These are phyloP conservation scores for Solanum appendiculatum DNA, from an alignment of 257 asterid species.

Conservation along the genomic window DNA sequence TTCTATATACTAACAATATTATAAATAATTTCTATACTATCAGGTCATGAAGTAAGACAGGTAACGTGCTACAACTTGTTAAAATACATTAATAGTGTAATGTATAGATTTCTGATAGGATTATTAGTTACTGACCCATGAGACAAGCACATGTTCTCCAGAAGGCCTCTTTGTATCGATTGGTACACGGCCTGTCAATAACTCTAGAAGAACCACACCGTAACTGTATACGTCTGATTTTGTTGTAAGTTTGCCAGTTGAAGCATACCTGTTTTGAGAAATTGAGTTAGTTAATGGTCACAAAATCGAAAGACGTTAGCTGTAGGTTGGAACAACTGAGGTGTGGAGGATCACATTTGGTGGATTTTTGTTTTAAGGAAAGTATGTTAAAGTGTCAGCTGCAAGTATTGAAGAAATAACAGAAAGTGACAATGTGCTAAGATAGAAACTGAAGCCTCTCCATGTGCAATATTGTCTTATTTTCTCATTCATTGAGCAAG, in stretches of 20 bases:
- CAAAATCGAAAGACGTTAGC: not conserved
- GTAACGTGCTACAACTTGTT: not conserved
- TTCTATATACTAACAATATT: too few relatives aligned
- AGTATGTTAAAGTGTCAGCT: not conserved
- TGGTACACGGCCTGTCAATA: slow-evolving; percentile 68
- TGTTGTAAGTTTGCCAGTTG: slow-evolving; percentile 75
- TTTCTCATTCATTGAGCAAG: not conserved
- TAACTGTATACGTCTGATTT: slow-evolving; percentile 82
- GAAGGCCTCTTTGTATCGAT: slow-evolving; percentile 55
- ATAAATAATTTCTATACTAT: not conserved
- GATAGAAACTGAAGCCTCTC: slow-evolving; percentile 21
- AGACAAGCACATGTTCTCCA: slow-evolving; percentile 66
- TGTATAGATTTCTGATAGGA: not conserved
- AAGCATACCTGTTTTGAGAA: slow-evolving; percentile 47
- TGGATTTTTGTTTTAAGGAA: not conserved
- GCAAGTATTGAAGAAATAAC: not conserved
- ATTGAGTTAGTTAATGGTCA: not conserved
- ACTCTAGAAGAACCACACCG: slow-evolving; percentile 72
- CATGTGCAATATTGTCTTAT: slow-evolving; percentile 14
- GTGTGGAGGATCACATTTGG: slow-evolving; percentile 2
- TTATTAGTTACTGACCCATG: slow-evolving; percentile 41
- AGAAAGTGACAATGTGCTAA: slow-evolving; percentile 17
- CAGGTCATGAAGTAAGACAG: not conserved
- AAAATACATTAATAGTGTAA: not conserved
- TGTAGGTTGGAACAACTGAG: not conserved